Evolutionary conservation across 768 basidiomycete species (phyloP).

Genomic region (Cyathus striatus): DNA sequence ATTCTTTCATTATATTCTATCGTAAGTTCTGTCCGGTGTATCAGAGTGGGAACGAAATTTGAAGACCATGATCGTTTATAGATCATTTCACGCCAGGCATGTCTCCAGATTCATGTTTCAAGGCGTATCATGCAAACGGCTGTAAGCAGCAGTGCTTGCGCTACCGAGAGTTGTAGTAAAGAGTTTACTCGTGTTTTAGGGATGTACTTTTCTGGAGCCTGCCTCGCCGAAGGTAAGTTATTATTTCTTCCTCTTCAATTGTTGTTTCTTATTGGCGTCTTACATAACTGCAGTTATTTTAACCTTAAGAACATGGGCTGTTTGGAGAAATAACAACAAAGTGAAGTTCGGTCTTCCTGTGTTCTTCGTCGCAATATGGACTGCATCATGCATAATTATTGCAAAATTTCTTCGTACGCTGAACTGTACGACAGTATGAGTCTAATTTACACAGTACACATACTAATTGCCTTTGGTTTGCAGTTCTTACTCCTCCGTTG

Average conservation of each 20-base stretch:
- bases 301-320: background rate
- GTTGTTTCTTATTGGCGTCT: background rate
- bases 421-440: background rate
- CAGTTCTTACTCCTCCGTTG: too few species aligned
- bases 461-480: too few species aligned
- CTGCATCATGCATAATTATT: background rate
- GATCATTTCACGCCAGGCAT: background rate
- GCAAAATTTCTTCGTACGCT: background rate
- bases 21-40: too few species aligned
- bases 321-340: background rate
- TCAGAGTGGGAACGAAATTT: background rate
- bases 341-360: background rate
- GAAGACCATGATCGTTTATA: background rate
- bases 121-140: background rate
- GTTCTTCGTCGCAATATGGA: background rate
- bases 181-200: background rate
- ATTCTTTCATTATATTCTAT: background rate
- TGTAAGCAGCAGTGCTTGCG: too few species aligned
- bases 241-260: background rate
- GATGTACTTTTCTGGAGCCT: background rate
- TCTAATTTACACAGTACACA: background rate
- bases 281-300: background rate
- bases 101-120: background rate
- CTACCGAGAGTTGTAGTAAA: background rate
- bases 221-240: background rate